A percentile compares a stretch with the other conserved stretches of the same genome.
Conservation (phyloP, 768 basidiomycete species). For the Cystofilobasidium capitatum region DNA sequence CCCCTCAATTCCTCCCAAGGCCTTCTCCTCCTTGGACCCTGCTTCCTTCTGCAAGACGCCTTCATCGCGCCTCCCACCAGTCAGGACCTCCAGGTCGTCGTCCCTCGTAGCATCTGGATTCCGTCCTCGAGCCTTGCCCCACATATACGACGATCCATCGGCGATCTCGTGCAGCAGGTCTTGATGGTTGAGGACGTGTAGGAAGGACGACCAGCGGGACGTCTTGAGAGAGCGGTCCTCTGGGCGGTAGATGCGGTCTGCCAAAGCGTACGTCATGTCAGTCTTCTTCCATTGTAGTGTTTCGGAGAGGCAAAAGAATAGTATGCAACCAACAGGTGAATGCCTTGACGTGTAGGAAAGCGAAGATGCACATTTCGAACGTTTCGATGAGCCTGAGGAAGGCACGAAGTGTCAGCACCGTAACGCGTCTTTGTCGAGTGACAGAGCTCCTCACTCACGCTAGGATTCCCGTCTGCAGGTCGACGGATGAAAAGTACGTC, state of each 20-base stretch:
- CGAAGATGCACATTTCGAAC: slow-evolving; percentile 49
- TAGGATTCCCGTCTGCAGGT: slow-evolving; percentile 5
- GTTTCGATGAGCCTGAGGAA: slow-evolving; percentile 59
- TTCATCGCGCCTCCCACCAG: not conserved
- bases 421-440: slow-evolving; percentile 53
- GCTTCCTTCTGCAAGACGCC: not conserved
- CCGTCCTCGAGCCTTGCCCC: not conserved
- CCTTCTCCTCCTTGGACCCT: not conserved
- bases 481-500: slow-evolving; percentile 25
- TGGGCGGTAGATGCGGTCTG: slow-evolving; percentile 50
- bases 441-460: slow-evolving; percentile 40
- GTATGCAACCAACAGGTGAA: slow-evolving; percentile 47
- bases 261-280: not conserved
- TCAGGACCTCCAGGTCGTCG: not conserved
- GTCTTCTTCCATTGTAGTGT: not conserved
- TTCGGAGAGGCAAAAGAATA: not conserved
- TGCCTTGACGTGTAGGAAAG: slow-evolving; percentile 60
- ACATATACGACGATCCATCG: not conserved
- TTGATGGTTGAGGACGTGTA: slow-evolving; percentile 58
- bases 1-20: not conserved
- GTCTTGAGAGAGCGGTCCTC: slow-evolving; percentile 40
- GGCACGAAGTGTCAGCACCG: too few relatives aligned
- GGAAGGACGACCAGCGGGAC: slow-evolving; percentile 51
- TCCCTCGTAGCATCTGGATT: slow-evolving; percentile 9
- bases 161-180: slow-evolving; percentile 58